Percentiles rank a stretch among this genome's conserved stretches.
phyloP scores from a whole-genome alignment of 1,284 basidiomycete genomes.

The Sporisorium exsertum region DNA sequence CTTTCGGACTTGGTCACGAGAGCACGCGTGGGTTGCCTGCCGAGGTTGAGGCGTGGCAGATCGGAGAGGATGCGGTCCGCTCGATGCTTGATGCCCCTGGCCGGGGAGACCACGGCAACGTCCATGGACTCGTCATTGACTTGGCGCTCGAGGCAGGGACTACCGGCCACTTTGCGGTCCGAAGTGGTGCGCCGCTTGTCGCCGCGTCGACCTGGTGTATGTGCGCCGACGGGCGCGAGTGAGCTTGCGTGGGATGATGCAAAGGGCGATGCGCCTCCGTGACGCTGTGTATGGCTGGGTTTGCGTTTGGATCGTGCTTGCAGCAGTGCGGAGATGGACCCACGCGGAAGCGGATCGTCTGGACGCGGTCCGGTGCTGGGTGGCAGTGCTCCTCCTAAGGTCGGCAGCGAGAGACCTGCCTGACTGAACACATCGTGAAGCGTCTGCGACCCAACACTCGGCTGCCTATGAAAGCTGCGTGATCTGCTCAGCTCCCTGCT shows the following conservation, averaged over 20 bases:
- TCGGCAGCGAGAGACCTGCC: constrained; percentile 35
- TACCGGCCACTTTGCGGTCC: constrained; percentile 35
- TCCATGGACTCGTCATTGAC: constrained; percentile 3
- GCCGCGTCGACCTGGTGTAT: constrained; percentile 54
- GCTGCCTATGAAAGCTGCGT: constrained; percentile 40
- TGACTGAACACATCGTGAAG: constrained; percentile 46
- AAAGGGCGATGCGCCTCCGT: constrained; percentile 7
- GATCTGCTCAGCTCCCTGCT: constrained; percentile 29
- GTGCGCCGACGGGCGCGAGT: constrained; percentile 14
- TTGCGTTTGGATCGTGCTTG: constrained; percentile 44
- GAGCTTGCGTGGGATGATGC: constrained; percentile 4
- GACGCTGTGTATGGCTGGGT: constrained; percentile 20
- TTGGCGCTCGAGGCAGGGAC: constrained; percentile 14
- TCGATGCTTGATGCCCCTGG: constrained; percentile 23
- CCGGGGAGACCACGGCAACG: constrained; percentile 1
- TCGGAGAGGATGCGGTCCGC: constrained; percentile 44
- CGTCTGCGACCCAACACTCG: constrained; percentile 25
- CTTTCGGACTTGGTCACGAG: constrained; percentile 3
- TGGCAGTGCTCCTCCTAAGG: constrained; percentile 20
- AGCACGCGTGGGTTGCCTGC: constrained; percentile 32
- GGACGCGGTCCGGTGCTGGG: constrained; percentile 34
- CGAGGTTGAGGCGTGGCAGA: constrained; percentile 41
- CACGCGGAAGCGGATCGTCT: constrained; percentile 60
- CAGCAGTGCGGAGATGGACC: constrained; percentile 33
- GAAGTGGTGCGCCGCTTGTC: constrained; percentile 45